Percentiles rank a stretch among this genome's conserved stretches.
These are phyloP conservation scores for Bathelium albidoporum DNA, from an alignment of 495 filamentous ascomycete species.

Conservation along the genomic window DNA sequence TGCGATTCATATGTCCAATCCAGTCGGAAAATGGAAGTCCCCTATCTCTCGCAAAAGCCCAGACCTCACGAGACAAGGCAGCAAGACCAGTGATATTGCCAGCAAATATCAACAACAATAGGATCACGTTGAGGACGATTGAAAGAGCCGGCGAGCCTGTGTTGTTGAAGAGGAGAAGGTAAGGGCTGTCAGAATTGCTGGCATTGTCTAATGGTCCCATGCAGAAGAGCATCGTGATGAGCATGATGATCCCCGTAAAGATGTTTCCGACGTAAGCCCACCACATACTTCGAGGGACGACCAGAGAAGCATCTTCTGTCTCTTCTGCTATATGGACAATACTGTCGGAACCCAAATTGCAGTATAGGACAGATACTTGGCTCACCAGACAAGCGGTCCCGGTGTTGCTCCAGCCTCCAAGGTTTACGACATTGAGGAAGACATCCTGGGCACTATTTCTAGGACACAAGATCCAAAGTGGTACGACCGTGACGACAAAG, in stretches of 20 bases:
- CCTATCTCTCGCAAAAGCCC: constrained; percentile 25
- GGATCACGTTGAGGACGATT: constrained; percentile 19
- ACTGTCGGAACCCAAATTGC: constrained; percentile 20
- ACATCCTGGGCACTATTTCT: constrained; percentile 26
- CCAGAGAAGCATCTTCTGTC: constrained; percentile 22
- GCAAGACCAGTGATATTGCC: constrained; percentile 28
- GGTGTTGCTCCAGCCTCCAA: constrained; percentile 29
- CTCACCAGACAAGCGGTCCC: constrained; percentile 31
- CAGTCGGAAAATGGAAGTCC: constrained; percentile 36
- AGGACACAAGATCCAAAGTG: constrained; percentile 26
- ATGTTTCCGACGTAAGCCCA: constrained; percentile 21
- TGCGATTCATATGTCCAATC: constrained; percentile 27
- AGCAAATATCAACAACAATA: constrained; percentile 21
- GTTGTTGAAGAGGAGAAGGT: constrained; percentile 23
- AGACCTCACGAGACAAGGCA: constrained; percentile 30
- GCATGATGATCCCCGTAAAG: constrained; percentile 23
- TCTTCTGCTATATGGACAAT: constrained; percentile 24
- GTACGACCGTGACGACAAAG: constrained; percentile 32
- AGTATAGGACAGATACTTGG: constrained; percentile 33
- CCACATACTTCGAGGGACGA: constrained; percentile 23
- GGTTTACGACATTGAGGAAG: constrained; percentile 29
- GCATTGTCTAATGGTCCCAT: constrained; percentile 20
- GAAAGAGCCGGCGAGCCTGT: constrained; percentile 20
- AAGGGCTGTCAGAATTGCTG: constrained; percentile 19
- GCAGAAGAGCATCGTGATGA: constrained; percentile 26